A percentile compares a stretch with the other conserved stretches of the same genome.
Evolutionary conservation across 768 basidiomycete genomes (phyloP).

Genomic region (Tylopilus subfusipes): DNA sequence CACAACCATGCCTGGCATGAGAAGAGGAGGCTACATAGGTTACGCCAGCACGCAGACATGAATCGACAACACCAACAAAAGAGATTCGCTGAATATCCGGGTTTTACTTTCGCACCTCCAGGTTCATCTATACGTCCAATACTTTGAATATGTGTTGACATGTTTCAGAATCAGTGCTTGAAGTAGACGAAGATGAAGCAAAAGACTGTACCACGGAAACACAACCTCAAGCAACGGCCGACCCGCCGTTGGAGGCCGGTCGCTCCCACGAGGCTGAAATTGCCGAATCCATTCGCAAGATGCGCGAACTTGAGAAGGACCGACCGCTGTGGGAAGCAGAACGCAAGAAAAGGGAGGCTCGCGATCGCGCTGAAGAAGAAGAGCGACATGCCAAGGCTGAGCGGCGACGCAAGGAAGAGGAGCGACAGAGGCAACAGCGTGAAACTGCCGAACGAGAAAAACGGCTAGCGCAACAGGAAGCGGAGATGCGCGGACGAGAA

Average conservation of each 20-base stretch:
- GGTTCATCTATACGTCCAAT: constrained; percentile 13
- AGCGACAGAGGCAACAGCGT: constrained; percentile 20
- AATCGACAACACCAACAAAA: constrained; percentile 38
- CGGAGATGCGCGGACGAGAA: constrained; percentile 33
- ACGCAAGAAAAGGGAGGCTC: constrained; percentile 42
- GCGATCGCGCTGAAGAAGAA: constrained; percentile 44
- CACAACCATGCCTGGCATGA: constrained; percentile 39
- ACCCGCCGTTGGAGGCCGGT: constrained; percentile 34
- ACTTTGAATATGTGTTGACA: constrained; percentile 3
- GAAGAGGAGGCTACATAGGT: constrained; percentile 39
- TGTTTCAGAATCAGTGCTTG: constrained; percentile 4
- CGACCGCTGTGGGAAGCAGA: constrained; percentile 58
- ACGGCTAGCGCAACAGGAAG: constrained; percentile 23
- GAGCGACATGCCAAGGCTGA: constrained; percentile 36
- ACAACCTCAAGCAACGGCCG: background rate
- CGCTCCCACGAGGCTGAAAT: constrained; percentile 41
- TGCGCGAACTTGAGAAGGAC: constrained; percentile 65
- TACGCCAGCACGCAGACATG: constrained; percentile 37
- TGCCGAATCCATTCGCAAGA: constrained; percentile 62
- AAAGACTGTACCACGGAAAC: constrained; percentile 1
- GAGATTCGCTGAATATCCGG: constrained; percentile 40
- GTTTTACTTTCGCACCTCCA: constrained; percentile 13
- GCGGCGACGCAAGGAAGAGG: constrained; percentile 31
- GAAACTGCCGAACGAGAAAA: constrained; percentile 27
- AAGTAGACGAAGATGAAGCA: constrained; percentile 15